phyloP scores from a whole-genome alignment of 1,284 basidiomycete genomes.

The Tilletia walkeri region DNA sequence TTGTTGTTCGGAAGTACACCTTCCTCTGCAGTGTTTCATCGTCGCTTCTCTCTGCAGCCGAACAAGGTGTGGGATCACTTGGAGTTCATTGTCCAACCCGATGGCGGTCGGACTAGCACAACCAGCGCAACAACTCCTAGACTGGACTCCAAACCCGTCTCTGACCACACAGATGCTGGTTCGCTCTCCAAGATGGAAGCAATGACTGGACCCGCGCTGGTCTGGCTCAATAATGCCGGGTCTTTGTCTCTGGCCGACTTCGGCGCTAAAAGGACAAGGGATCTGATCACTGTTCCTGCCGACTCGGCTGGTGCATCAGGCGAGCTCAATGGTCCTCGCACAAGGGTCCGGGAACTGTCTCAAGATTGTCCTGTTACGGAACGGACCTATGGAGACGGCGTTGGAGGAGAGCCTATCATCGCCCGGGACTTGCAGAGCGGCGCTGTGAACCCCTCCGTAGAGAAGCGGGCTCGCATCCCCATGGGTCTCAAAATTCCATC shows the following conservation, averaged over 20 bases:
- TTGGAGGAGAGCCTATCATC: constrained; percentile 33
- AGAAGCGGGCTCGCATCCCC: not conserved
- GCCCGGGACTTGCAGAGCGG: constrained; percentile 28
- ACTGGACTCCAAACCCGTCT: not conserved
- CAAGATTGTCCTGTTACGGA: constrained; percentile 22
- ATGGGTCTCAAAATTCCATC: not conserved
- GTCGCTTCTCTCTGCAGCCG: not conserved
- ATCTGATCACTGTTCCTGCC: not conserved
- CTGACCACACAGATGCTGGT: not conserved
- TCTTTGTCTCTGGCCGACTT: constrained; percentile 12
- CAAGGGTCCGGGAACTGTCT: not conserved
- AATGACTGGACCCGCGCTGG: not conserved
- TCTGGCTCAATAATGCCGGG: not conserved
- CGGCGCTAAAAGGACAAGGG: constrained; percentile 5
- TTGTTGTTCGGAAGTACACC: not conserved
- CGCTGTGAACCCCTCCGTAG: not conserved
- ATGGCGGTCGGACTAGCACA: not conserved
- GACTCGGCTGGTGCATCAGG: not conserved
- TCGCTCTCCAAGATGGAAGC: not conserved
- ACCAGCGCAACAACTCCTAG: not conserved
- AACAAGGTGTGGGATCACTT: constrained; percentile 12
- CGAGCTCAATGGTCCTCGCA: not conserved
- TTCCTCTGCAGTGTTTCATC: not conserved
- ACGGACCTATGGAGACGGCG: constrained; percentile 29
- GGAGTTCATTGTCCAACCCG: constrained; percentile 7